These are phyloP conservation scores for Ceratobasidium sp. DNA, from an alignment of 1,284 basidiomycete genomes.

Conservation along the genomic window DNA sequence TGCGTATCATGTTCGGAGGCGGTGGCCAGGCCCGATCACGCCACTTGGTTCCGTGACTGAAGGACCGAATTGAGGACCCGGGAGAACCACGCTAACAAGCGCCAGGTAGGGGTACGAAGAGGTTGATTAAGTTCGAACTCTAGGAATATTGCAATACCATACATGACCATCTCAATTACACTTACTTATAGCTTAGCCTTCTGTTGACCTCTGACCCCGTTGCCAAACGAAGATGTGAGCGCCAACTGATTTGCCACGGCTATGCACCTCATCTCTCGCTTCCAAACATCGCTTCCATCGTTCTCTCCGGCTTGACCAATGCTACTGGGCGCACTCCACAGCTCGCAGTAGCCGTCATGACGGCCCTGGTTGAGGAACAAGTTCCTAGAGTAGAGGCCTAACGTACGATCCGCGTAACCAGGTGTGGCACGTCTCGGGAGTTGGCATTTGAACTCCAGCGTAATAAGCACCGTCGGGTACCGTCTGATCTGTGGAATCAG, in stretches of 20 bases:
- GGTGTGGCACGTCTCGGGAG: constrained; percentile 21
- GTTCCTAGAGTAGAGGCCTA: constrained; percentile 22
- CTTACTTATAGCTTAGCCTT: background rate
- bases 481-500: constrained; percentile 54
- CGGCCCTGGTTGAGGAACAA: constrained; percentile 28
- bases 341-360: constrained; percentile 32
- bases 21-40: background rate
- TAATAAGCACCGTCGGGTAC: constrained; percentile 66
- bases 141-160: background rate
- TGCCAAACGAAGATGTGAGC: constrained; percentile 3
- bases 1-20: background rate
- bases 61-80: too few species aligned
- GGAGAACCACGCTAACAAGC: too few species aligned
- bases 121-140: background rate
- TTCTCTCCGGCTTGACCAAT: constrained; percentile 14
- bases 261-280: constrained; percentile 25
- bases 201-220: background rate
- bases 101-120: too few species aligned
- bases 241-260: constrained; percentile 29
- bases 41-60: too few species aligned
- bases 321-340: constrained; percentile 27
- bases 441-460: constrained; percentile 45
- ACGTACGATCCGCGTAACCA: constrained; percentile 7
- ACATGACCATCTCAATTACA: too few species aligned
- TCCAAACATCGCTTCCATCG: constrained; percentile 23